phyloP scores from a whole-genome alignment of 2,329 filamentous ascomycete genomes.

The Parastagonospora nodorum region DNA sequence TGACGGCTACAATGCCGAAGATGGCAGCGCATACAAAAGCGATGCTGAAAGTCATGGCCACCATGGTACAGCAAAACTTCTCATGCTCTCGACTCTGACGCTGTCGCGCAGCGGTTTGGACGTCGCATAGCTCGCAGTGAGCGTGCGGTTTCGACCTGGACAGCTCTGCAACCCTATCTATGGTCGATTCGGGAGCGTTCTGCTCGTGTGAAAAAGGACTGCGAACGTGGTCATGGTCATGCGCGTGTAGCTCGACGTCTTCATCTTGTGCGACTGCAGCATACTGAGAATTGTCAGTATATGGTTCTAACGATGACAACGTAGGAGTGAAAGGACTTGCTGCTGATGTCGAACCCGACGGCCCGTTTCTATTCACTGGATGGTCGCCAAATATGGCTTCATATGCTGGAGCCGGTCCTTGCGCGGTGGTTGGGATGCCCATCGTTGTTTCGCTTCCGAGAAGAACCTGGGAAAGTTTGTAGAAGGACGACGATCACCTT shows the following conservation, averaged over 20 bases:
- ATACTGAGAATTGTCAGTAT: conserved; percentile 19
- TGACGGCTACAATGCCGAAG: conserved; percentile 22
- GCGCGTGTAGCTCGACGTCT: conserved; percentile 26
- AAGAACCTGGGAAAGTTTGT: too few species aligned
- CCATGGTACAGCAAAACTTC: conserved; percentile 31
- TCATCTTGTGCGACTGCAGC: conserved; percentile 30
- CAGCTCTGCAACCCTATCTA: conserved; percentile 31
- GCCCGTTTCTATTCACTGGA: conserved; percentile 22
- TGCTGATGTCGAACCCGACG: conserved; percentile 24
- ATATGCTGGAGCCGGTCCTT: conserved; percentile 34
- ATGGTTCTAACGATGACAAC: not conserved
- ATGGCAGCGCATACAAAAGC: conserved; percentile 23
- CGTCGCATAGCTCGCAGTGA: conserved; percentile 37
- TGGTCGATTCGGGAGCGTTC: conserved; percentile 20
- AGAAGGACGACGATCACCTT: too few species aligned
- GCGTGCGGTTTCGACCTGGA: conserved; percentile 26
- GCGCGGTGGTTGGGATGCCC: conserved; percentile 20
- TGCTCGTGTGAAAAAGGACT: conserved; percentile 3
- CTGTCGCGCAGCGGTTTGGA: conserved; percentile 22
- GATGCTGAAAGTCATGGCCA: conserved; percentile 26
- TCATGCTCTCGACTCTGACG: conserved; percentile 21
- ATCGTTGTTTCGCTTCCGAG: conserved; percentile 11
- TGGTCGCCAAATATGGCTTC: conserved; percentile 32
- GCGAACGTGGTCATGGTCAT: conserved; percentile 11
- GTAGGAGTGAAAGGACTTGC: conserved; percentile 5